Base-by-base conservation (phyloP, 768 basidiomycete species). In the Lyophyllum decastes region DNA sequence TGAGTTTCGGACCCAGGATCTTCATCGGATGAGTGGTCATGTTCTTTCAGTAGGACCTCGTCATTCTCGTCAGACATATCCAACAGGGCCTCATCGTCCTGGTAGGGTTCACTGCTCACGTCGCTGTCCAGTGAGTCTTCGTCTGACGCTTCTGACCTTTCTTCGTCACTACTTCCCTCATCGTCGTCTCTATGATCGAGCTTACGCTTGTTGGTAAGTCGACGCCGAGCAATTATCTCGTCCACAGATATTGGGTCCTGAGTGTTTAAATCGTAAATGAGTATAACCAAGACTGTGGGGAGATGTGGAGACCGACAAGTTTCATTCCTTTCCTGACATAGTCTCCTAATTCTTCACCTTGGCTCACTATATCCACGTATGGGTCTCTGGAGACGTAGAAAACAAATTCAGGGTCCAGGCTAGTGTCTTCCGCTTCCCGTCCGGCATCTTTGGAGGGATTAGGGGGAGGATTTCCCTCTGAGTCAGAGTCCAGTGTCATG, bases 181-280 rank as follows among this genome's bases (percentile, higher is more conserved):
- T 76, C 76, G 12, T 70, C 73, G 49, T 72, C 73, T 19, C 69
- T 73, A 44, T 66, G 69, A n/a, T 69, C 72, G 50, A 86, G 73
- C 74, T 92, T 92, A 54, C 92, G 83, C 67, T 94, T 91, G 9
- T 75, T 70, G 52, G 73, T 72, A 56, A 86, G 65, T 67, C 78
- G 82, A 65, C 86, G 81, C 55, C 89, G 82, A 50, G 87, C 87
- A 70, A 98, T 95, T 59, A 98, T 95, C 66, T 96, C 93, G 70
- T 96, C 90, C 10, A 98, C 88, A 45, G 89, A 92, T 52, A 96
- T 84, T n/a, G 88, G 87, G 68, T 83, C 76, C 88, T 92, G 61
- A 5, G 64, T 47, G 17, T 25, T 33, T 33, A 9, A 54, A 24
- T 38, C 35, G 51, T 41, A 62, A 52, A 53, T 59, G 35, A 60